Conservation (phyloP, 768 basidiomycete species). For the Hypsizygus marmoreus region DNA sequence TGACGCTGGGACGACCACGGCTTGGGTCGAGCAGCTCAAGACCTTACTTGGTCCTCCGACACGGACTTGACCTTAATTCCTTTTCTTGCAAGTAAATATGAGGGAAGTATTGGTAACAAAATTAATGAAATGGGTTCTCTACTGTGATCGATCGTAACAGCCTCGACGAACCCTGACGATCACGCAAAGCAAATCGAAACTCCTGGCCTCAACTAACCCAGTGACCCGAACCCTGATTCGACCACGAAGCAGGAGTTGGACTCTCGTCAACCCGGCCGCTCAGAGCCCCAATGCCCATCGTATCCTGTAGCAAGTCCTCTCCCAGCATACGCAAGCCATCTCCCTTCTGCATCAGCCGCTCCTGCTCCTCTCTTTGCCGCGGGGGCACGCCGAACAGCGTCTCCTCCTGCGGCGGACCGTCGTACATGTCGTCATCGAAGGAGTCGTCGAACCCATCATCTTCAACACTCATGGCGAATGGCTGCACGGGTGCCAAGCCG, state of each 20-base stretch:
- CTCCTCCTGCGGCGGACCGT: conserved; percentile 55
- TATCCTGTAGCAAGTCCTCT: conserved; percentile 62
- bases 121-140: no score
- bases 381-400: conserved; percentile 74
- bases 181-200: no score
- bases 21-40: no score
- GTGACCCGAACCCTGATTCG: no score
- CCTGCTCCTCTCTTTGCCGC: conserved; percentile 36
- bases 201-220: no score
- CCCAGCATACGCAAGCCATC: conserved; percentile 59
- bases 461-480: conserved; percentile 51
- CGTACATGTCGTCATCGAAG: conserved; percentile 57
- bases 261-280: conserved; percentile 60
- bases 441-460: conserved; percentile 52
- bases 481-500: conserved; percentile 53
- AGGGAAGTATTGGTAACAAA: no score
- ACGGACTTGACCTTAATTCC: no score
- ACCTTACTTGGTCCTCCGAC: no score
- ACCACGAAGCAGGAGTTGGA: conserved; percentile 56
- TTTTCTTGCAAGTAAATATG: no score
- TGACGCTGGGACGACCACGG: no score
- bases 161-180: no score
- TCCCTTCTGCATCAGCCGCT: conserved; percentile 20
- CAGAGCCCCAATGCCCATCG: conserved; percentile 57
- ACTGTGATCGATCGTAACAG: no score